Base-by-base conservation (phyloP, 169 alveolate genomes). In the Cryptosporidium sp. region DNA sequence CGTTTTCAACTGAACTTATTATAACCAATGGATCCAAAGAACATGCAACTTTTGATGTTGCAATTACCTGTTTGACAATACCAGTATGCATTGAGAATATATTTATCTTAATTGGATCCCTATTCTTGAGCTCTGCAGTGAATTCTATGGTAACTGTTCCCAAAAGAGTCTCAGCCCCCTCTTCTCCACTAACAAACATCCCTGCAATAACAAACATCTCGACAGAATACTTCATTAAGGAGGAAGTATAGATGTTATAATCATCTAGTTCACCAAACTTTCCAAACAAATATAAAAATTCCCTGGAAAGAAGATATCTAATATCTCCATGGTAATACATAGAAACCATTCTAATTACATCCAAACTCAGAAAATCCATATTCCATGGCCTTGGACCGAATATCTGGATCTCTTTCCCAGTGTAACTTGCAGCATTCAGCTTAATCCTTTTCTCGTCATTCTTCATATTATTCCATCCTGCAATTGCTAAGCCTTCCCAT, bases 351-450 rank as follows among this genome's bases (percentile, higher is more conserved):
- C 35, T 56, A 31, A 73, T 26, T 37, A 73, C 21, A n/a, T 73
- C 86, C 23, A 73, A 18, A 26, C 86, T 73, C 33, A 73, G 5
- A 48, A 80, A 80, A 26, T 80, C 70, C 65, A 80, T 62, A 51
- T 80, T 80, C 89, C 89, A 80, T 7, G 89, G 89, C 53, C 89
- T 80, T 14, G 89, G 89, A 65, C 89, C 89, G 35, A 80, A 80
- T 14, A 80, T 62, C 29, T 80, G 89, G 6, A 42, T 37, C 8
- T 29, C 37, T 29, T 80, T 45, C 0, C 89, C 89, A 9, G 80
- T 37, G 52, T 80, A 80, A 39, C 21, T 26, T 21, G 75, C 72
- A 29, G 89, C 70, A 9, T 35, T 26, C 1, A 80, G 26, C 0
- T 60, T 61, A 8, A 42, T 23, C 18, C 33, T 73, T 33, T 16